Conservation (phyloP, 2,329 filamentous ascomycete genomes). For the Apiospora hydei region DNA sequence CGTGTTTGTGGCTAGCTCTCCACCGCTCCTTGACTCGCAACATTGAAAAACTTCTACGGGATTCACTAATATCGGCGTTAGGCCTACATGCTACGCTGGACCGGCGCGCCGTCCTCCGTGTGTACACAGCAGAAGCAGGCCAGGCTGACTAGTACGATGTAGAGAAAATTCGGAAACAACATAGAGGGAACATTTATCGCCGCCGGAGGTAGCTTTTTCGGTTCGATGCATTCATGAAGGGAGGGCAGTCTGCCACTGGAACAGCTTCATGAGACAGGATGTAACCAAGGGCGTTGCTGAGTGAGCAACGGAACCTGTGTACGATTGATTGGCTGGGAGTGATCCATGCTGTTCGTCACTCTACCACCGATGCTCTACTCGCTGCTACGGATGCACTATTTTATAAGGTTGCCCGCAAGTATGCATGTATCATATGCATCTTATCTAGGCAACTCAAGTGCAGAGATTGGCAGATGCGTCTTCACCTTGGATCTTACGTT, state of each 20-base stretch:
- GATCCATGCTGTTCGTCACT: not conserved
- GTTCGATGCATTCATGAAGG: not conserved
- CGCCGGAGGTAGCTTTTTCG: too few relatives aligned
- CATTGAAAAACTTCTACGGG: not conserved
- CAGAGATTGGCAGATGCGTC: not conserved
- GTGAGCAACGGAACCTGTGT: constrained; percentile 7
- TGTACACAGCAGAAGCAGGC: not conserved
- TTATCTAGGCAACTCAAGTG: not conserved
- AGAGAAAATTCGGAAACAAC: not conserved
- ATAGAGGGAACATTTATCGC: too few relatives aligned
- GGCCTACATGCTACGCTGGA: not conserved
- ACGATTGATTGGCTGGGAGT: not conserved
- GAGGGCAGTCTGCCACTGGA: not conserved
- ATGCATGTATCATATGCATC: not conserved
- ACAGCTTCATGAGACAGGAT: not conserved
- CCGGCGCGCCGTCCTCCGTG: not conserved
- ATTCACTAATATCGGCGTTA: constrained; percentile 15
- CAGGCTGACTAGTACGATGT: not conserved
- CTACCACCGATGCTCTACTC: not conserved
- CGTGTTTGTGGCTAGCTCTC: not conserved
- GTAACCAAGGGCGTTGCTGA: not conserved
- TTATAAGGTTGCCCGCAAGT: not conserved
- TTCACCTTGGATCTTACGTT: not conserved
- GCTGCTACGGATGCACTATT: not conserved
- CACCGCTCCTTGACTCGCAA: constrained; percentile 19